Conservation (phyloP, 2,329 filamentous ascomycete genomes). For the Sporothrix pallida region DNA sequence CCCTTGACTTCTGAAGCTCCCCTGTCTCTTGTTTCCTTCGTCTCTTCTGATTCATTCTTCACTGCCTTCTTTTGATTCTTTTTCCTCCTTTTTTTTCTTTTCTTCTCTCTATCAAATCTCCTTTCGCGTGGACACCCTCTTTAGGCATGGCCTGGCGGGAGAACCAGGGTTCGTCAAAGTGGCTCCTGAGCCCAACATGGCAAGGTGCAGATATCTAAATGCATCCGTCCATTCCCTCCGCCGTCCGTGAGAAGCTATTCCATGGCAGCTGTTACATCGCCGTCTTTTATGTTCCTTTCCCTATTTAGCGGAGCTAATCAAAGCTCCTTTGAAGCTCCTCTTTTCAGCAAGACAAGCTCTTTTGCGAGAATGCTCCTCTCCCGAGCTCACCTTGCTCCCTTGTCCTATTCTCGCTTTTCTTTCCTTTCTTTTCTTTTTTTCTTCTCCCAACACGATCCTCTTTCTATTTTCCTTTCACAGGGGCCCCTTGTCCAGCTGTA, state of each 20-base stretch:
- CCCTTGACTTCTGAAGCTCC: not conserved
- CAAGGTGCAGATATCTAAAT: not conserved
- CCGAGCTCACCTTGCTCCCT: not conserved
- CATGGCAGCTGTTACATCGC: conserved; percentile 4
- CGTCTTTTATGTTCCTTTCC: not conserved
- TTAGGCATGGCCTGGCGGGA: conserved; percentile 10
- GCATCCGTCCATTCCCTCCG: conserved; percentile 3
- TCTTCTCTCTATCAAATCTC: not conserved
- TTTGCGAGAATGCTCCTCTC: not conserved
- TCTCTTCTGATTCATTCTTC: not conserved
- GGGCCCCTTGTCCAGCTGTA: not conserved
- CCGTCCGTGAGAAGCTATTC: not conserved
- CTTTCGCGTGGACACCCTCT: not conserved
- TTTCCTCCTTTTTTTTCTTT: not conserved
- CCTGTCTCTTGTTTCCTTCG: not conserved
- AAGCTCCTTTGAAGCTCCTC: not conserved
- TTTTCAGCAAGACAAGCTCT: too few species aligned
- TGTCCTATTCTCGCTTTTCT: not conserved
- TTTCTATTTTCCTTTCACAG: not conserved
- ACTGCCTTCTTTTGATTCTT: not conserved
- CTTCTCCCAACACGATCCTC: not conserved
- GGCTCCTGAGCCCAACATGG: conserved; percentile 7
- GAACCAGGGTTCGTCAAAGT: conserved; percentile 9
- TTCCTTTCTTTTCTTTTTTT: not conserved
- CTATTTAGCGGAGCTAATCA: conserved; percentile 1